These are phyloP conservation scores for Rosa hybrid DNA, from an alignment of 331 rosid species.

Conservation along the genomic window DNA sequence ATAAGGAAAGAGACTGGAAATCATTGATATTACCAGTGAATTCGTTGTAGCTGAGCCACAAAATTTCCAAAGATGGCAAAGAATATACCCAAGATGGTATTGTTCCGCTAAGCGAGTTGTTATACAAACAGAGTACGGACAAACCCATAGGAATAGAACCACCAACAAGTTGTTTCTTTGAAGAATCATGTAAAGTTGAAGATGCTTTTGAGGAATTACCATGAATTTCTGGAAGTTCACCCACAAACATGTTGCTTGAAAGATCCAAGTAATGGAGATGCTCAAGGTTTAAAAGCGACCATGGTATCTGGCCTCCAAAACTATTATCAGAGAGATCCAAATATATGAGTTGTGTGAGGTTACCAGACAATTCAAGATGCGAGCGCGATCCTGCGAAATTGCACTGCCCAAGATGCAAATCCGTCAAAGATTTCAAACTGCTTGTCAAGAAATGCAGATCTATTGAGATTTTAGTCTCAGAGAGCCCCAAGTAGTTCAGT, in stretches of 20 bases:
- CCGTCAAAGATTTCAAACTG: background rate
- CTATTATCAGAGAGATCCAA: background rate
- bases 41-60: background rate
- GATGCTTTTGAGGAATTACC: background rate
- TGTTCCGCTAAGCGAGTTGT: conserved; percentile 5
- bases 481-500: background rate
- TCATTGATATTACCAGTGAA: background rate
- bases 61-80: background rate
- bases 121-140: rapidly evolving
- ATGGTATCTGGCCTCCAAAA: conserved; percentile 23
- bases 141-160: background rate
- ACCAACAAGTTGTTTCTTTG: background rate
- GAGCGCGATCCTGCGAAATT: background rate
- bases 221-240: background rate
- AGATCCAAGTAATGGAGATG: background rate
- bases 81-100: conserved; percentile 6
- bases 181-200: background rate
- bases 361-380: background rate
- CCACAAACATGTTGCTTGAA: background rate
- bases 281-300: conserved; percentile 8
- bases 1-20: no score
- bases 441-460: background rate
- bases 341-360: background rate
- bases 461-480: background rate
- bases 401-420: background rate